These are phyloP conservation scores for Kodamaea lidongshanica DNA, from an alignment of 805 yeast species.

Conservation along the genomic window DNA sequence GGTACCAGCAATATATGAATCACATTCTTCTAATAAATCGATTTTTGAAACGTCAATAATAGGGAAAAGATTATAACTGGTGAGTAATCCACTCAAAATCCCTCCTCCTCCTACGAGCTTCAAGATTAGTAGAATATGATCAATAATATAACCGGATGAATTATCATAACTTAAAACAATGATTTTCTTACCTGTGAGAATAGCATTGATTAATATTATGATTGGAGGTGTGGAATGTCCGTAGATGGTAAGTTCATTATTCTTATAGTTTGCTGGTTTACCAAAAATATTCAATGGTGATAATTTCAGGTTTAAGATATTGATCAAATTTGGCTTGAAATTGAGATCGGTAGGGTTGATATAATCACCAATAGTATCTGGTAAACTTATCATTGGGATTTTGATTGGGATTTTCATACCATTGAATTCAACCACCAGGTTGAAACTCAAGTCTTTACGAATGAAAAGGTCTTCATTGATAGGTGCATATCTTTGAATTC, in stretches of 20 bases:
- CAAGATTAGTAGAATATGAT: constrained; percentile 32
- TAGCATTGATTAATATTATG: constrained; percentile 30
- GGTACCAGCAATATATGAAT: constrained; percentile 55
- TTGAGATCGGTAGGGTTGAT: constrained; percentile 41
- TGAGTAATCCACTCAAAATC: constrained; percentile 34
- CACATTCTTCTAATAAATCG: constrained; percentile 39
- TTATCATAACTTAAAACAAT: constrained; percentile 36
- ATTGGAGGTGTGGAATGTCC: constrained; percentile 49
- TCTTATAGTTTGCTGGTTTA: constrained; percentile 16
- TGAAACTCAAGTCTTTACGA: constrained; percentile 39
- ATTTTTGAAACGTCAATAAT: constrained; percentile 56
- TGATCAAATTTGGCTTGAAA: constrained; percentile 33
- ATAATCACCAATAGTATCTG: constrained; percentile 40
- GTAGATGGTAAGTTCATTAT: constrained; percentile 46
- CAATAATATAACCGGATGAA: constrained; percentile 37
- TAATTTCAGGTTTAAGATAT: constrained; percentile 29
- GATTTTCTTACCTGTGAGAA: constrained; percentile 35
- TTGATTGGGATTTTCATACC: constrained; percentile 40
- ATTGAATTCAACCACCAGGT: constrained; percentile 32
- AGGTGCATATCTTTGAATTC: constrained; percentile 17
- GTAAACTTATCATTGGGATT: constrained; percentile 36
- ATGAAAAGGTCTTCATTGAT: constrained; percentile 32
- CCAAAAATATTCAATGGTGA: constrained; percentile 20
- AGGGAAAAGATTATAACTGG: constrained; percentile 45
- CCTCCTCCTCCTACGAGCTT: constrained; percentile 40